Percentiles rank a stretch among this genome's conserved stretches.
These are phyloP conservation scores for Flaveria floridana DNA, from an alignment of 140 eudicot genomes.

Conservation along the genomic window DNA sequence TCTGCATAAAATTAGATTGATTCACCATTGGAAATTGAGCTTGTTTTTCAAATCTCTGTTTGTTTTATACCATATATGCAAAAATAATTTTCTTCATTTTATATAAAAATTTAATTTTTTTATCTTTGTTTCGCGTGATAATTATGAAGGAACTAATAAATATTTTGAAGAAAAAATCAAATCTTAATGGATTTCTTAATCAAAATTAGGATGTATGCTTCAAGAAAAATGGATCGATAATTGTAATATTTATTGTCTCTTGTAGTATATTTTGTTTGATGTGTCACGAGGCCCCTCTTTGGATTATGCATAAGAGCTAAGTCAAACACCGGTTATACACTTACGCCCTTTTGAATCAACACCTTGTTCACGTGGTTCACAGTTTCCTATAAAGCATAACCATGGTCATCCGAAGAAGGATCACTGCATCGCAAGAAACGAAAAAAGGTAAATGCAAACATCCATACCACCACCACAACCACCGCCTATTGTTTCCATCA, in stretches of 20 bases:
- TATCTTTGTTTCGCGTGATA: neutral
- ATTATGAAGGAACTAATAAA: neutral
- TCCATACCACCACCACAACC: slow-evolving; percentile 5
- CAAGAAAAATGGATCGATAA: neutral
- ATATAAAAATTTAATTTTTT: neutral
- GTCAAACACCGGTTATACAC: too few relatives aligned
- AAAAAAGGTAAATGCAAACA: slow-evolving; percentile 28
- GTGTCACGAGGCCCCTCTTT: neutral
- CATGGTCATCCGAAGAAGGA: slow-evolving; percentile 91
- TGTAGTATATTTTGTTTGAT: neutral
- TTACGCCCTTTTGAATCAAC: slow-evolving; percentile 29
- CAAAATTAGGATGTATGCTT: neutral
- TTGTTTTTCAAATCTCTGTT: neutral
- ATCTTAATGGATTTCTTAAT: neutral
- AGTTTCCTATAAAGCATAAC: slow-evolving; percentile 47
- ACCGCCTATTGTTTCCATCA: too few relatives aligned
- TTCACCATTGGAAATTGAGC: neutral
- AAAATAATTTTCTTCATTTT: neutral
- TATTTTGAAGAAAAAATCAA: neutral
- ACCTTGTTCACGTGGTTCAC: slow-evolving; percentile 24
- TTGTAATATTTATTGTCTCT: neutral
- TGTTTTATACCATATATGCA: neutral
- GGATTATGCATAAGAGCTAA: neutral
- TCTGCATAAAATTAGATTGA: too few relatives aligned
- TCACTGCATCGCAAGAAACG: slow-evolving; percentile 38